Evolutionary conservation across 1,284 basidiomycete genomes (phyloP), one percentile per base, ranked within the genome.

Genomic region (Earliella scabrosa): DNA sequence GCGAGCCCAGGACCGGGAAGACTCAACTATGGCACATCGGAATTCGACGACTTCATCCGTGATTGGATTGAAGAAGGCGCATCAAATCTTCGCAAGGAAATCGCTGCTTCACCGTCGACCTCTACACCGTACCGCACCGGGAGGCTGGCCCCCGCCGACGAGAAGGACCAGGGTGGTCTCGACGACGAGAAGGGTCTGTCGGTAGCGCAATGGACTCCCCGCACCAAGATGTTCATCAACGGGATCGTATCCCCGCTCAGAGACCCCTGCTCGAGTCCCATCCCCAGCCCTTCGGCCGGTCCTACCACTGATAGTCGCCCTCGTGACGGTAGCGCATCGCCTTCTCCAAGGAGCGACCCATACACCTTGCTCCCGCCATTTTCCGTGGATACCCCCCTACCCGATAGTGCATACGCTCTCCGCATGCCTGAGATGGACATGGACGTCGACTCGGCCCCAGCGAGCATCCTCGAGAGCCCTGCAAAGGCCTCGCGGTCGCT

Each of bases 201-300:
- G n/a, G n/a, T n/a, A n/a, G 34, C 34, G 7, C 41, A 45, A 8
- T 50, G 36, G 43, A 55, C 54, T 5, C 54, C 54, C 1, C 54
- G 50, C 6, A 55, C 54, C 16, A 50, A 55, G 44, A 55, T 55
- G 54, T 55, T 55, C 43, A 55, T 55, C 36, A 55, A 55, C n/a
- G 48, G 48, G 4, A 27, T 55, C 14, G 23, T 48, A 13, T 54
- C 52, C 2, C 52, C 52, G 7, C 39, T n/a, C 2, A 48, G 44
- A 39, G 47, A 32, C 7, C 20, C 21, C 44, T 40, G 45, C 35
- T 50, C 54, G 5, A 55, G 54, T 27, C 54, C 52, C 32, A 36
- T 24, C 18, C 45, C 48, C n/a, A 45, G 35, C 21, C 43, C n/a
- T 16, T 48, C 54, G n/a, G 29, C 29, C 26, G 48, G 54, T 32